A percentile compares a stretch with the other conserved stretches of the same genome.
These are phyloP conservation scores for Uronychia binucleata DNA, from an alignment of 73 alveolate species.

Conservation along the genomic window DNA sequence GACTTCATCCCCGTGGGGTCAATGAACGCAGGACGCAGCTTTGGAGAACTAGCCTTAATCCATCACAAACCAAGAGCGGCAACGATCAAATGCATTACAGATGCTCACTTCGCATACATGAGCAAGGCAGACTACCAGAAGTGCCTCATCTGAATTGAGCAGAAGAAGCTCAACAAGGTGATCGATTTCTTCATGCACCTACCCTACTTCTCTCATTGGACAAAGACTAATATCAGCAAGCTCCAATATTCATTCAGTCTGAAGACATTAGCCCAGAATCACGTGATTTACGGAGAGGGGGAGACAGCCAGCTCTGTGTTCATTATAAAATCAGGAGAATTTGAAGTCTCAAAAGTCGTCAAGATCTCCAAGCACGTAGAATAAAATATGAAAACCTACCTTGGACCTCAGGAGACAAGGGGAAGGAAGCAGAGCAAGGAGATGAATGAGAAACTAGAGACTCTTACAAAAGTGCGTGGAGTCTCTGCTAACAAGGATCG, in stretches of 20 bases:
- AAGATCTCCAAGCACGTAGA: not conserved
- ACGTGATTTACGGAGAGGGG: slow-evolving; percentile 26
- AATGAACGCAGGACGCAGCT: not conserved
- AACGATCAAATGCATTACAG: not conserved
- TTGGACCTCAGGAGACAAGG: slow-evolving; percentile 18
- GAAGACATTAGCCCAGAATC: slow-evolving; percentile 5
- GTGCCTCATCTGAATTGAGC: not conserved
- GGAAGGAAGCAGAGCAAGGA: slow-evolving; percentile 17
- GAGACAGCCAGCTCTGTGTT: slow-evolving; percentile 13
- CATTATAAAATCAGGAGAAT: slow-evolving; percentile 34
- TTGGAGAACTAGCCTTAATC: slow-evolving; percentile 4
- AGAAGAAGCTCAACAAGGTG: not conserved
- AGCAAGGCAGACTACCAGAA: not conserved
- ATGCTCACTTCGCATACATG: not conserved
- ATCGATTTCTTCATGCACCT: not conserved
- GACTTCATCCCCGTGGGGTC: slow-evolving; percentile 18
- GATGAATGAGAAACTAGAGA: not conserved
- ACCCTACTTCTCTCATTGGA: not conserved
- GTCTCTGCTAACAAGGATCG: slow-evolving; percentile 1
- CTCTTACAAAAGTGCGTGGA: slow-evolving; percentile 3
- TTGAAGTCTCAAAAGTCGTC: slow-evolving; percentile 7
- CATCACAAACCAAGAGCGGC: slow-evolving; percentile 7
- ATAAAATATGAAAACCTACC: not conserved
- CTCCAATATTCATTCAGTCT: slow-evolving; percentile 7
- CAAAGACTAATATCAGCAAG: not conserved